Percentiles rank a stretch among this genome's conserved stretches.
Evolutionary conservation across 2,329 filamentous ascomycete genomes (phyloP).

Genomic region (Plectosphaerella plurivora): DNA sequence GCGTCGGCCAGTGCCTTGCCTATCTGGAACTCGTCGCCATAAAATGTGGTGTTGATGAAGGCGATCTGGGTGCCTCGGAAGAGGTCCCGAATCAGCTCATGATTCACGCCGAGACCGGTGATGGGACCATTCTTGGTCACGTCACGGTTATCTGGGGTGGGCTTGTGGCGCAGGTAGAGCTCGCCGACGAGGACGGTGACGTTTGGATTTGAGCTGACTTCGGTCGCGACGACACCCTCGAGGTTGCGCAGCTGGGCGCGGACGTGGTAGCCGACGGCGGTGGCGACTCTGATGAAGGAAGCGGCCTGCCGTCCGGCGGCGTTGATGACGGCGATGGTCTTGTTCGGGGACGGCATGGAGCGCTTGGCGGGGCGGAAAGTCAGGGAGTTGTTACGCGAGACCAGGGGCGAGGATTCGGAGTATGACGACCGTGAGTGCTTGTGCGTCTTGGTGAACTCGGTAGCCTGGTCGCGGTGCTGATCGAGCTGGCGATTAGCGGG

Average conservation of each 20-base stretch:
- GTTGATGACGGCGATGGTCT: constrained; percentile 92
- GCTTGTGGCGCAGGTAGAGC: constrained; percentile 52
- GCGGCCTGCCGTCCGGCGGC: constrained; percentile 93
- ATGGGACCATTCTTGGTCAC: constrained; percentile 67
- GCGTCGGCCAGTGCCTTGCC: constrained; percentile 85
- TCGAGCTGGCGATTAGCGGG: constrained; percentile 23
- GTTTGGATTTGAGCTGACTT: constrained; percentile 77
- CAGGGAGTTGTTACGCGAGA: constrained; percentile 55
- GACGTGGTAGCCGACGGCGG: constrained; percentile 89
- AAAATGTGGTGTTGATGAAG: constrained; percentile 97
- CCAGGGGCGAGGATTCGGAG: constrained; percentile 53
- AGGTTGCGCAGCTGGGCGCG: constrained; percentile 86
- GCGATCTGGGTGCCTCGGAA: constrained; percentile 83
- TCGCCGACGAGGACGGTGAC: constrained; percentile 62
- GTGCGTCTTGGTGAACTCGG: constrained; percentile 35
- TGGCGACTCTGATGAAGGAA: constrained; percentile 89
- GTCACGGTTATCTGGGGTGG: constrained; percentile 46
- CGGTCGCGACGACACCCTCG: constrained; percentile 82
- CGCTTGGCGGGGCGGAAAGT: constrained; percentile 58
- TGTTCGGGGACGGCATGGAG: constrained; percentile 56
- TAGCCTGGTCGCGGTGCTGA: constrained; percentile 12
- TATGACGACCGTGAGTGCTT: constrained; percentile 61
- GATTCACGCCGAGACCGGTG: constrained; percentile 63
- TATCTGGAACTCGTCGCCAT: constrained; percentile 89
- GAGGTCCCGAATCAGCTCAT: constrained; percentile 67